Evolutionary conservation across 225 moss, liverwort and hornwort species (phyloP).

Genomic region (Neckera pumila): DNA sequence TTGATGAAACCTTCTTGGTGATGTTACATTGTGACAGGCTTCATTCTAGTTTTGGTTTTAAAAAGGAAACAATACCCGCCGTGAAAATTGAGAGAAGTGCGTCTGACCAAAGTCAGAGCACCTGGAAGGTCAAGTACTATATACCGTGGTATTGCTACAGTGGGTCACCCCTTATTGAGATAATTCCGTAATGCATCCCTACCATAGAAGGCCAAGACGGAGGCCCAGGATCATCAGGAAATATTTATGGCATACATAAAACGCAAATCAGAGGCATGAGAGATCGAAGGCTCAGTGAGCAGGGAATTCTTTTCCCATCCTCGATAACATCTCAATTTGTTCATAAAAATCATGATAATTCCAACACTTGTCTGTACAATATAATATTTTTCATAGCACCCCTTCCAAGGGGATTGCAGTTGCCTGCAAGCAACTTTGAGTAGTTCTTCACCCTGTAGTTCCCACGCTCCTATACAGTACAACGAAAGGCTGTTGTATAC

Average conservation of each 20-base stretch:
- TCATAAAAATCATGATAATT: neutral
- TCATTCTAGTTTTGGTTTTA: neutral
- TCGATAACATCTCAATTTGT: neutral
- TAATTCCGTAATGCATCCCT: neutral
- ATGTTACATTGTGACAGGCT: neutral
- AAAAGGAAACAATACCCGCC: neutral
- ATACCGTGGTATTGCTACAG: neutral
- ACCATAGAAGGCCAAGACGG: neutral
- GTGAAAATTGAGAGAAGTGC: neutral
- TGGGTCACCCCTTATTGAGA: neutral
- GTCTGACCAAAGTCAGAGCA: neutral
- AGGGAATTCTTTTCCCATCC: neutral
- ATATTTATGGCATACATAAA: too few species aligned
- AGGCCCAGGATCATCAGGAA: neutral
- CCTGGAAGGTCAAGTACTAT: neutral
- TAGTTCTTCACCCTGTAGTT: neutral
- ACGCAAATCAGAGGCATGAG: neutral
- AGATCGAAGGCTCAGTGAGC: neutral
- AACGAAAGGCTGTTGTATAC: neutral
- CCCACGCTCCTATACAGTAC: neutral
- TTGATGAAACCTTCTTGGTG: neutral
- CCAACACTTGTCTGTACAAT: neutral
- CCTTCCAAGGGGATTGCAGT: neutral
- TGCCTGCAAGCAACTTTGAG: neutral
- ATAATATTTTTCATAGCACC: neutral